A percentile compares a stretch with the other conserved stretches of the same genome.
These are phyloP conservation scores for Suaeda aralocaspica DNA, from an alignment of 148 eudicot genomes.

Conservation along the genomic window DNA sequence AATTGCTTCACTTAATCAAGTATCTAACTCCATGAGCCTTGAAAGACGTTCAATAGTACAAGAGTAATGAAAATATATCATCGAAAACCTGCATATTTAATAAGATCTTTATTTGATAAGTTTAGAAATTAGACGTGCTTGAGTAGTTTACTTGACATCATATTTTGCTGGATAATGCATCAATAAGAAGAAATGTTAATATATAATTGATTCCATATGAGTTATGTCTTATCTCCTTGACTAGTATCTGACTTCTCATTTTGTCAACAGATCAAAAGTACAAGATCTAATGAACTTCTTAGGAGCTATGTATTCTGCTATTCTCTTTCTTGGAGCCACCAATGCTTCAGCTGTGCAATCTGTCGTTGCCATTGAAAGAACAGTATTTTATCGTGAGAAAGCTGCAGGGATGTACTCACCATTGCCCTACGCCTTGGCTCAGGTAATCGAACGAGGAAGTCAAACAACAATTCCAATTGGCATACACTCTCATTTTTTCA, in stretches of 20 bases:
- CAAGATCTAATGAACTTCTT: constrained; percentile 59
- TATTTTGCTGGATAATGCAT: not conserved
- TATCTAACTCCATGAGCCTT: no score
- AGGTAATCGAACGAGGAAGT: constrained; percentile 32
- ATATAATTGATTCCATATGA: not conserved
- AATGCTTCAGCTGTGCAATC: constrained; percentile 51
- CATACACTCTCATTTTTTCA: not conserved
- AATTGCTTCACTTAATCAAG: not conserved
- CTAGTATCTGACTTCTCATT: constrained; percentile 2
- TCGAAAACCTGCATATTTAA: no score
- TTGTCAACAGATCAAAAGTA: constrained; percentile 36
- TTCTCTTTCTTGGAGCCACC: constrained; percentile 54
- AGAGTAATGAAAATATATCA: no score
- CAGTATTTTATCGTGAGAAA: constrained; percentile 71
- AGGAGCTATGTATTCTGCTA: constrained; percentile 58
- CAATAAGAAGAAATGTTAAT: not conserved
- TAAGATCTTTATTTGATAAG: not conserved
- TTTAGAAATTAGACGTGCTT: no score
- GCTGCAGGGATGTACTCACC: constrained; percentile 84
- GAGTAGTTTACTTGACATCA: no score
- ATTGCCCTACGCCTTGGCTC: constrained; percentile 66
- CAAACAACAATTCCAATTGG: not conserved
- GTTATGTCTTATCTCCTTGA: not conserved
- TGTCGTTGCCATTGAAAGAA: constrained; percentile 55
- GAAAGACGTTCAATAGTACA: no score